Percentiles rank a stretch among this genome's conserved stretches.
Conservation (phyloP, 305 asterid species). For the Fraxinus sp. region DNA sequence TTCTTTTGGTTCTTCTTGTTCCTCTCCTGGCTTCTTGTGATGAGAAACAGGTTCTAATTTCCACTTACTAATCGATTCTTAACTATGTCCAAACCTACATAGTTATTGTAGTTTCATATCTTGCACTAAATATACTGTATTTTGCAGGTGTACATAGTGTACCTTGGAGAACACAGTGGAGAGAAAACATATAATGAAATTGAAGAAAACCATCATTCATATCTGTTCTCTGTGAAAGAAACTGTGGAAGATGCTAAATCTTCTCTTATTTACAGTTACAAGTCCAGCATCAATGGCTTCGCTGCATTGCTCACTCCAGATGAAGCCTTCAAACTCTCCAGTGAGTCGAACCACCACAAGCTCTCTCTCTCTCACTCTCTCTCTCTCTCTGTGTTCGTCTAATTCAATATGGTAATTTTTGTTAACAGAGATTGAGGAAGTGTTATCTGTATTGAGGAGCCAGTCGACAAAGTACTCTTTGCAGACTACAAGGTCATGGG, state of each 20-base stretch:
- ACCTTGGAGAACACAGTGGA: constrained; percentile 69
- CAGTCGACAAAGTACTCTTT: constrained; percentile 48
- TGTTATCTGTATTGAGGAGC: constrained; percentile 64
- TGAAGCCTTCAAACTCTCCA: constrained; percentile 60
- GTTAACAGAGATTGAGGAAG: constrained; percentile 66
- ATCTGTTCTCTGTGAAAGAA: constrained; percentile 63
- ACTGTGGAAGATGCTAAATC: constrained; percentile 67
- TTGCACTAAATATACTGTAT: background rate
- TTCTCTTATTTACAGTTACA: constrained; percentile 82
- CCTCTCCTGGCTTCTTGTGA: constrained; percentile 29
- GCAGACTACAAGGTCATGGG: constrained; percentile 97
- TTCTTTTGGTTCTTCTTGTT: constrained; percentile 28
- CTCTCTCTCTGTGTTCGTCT: background rate
- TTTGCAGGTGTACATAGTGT: constrained; percentile 67
- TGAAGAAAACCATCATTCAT: constrained; percentile 43
- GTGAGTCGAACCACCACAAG: constrained; percentile 23
- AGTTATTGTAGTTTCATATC: background rate
- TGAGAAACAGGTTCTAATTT: constrained; percentile 42
- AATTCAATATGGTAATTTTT: background rate
- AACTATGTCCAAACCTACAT: background rate
- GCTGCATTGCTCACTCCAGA: constrained; percentile 65
- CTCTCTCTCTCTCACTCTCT: background rate
- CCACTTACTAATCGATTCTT: background rate
- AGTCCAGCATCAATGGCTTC: constrained; percentile 81
- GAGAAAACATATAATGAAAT: constrained; percentile 54